phyloP scores from a whole-genome alignment of 495 filamentous ascomycete species.

The Penicillium bovifimosum region DNA sequence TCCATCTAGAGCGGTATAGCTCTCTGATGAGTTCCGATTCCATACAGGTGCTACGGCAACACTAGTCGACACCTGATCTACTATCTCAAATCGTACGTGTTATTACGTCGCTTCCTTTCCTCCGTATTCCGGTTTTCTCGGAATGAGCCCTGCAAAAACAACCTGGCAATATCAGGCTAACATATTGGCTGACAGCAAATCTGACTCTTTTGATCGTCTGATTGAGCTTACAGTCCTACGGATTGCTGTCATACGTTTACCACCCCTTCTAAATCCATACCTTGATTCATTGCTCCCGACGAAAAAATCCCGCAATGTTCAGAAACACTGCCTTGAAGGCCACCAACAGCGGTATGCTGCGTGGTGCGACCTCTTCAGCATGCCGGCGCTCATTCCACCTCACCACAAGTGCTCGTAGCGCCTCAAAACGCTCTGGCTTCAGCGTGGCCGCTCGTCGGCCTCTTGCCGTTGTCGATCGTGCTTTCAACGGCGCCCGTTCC shows the following conservation, averaged over 20 bases:
- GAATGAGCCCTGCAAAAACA: slow-evolving; percentile 15
- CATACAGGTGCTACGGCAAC: slow-evolving; percentile 44
- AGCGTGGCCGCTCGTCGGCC: slow-evolving; percentile 38
- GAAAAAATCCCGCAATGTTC: slow-evolving; percentile 41
- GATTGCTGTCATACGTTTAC: slow-evolving; percentile 4
- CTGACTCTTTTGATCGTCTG: slow-evolving; percentile 7
- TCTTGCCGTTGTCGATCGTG: slow-evolving; percentile 38
- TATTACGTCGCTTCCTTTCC: slow-evolving; percentile 25
- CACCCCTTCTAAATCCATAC: slow-evolving; percentile 9
- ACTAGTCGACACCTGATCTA: slow-evolving; percentile 41
- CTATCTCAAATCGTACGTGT: slow-evolving; percentile 17
- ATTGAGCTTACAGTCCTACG: background rate
- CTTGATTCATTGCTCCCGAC: slow-evolving; percentile 6
- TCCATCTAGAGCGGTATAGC: slow-evolving; percentile 31
- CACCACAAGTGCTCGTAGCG: slow-evolving; percentile 38
- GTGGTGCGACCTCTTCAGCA: slow-evolving; percentile 42
- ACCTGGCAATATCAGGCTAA: slow-evolving; percentile 22
- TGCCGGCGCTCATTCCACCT: slow-evolving; percentile 44
- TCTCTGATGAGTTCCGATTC: slow-evolving; percentile 44
- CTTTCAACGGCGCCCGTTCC: slow-evolving; percentile 32
- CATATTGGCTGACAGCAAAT: slow-evolving; percentile 4
- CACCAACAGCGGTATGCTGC: slow-evolving; percentile 49
- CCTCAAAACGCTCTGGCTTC: slow-evolving; percentile 41
- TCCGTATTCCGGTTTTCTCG: slow-evolving; percentile 29
- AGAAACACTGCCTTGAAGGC: slow-evolving; percentile 43